These are phyloP conservation scores for Hygrocybe punicea DNA, from an alignment of 768 basidiomycete species.

Conservation along the genomic window DNA sequence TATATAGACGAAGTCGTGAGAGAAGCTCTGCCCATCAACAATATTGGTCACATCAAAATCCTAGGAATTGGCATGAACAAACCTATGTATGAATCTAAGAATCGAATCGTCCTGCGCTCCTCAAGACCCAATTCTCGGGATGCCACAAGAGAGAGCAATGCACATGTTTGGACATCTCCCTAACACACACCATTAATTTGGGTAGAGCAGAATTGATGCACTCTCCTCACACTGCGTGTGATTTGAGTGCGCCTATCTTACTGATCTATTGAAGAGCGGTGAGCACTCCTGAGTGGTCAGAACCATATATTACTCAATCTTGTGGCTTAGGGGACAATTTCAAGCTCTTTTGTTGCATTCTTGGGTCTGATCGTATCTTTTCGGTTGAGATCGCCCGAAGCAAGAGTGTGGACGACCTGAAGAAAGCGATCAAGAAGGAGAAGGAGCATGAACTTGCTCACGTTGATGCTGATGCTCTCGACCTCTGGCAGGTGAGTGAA, in stretches of 20 bases:
- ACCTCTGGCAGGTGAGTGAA: constrained; percentile 12
- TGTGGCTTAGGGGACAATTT: neutral
- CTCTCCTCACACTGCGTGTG: too few species aligned
- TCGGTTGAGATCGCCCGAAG: constrained; percentile 11
- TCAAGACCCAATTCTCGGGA: constrained; percentile 52
- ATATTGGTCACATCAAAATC: neutral
- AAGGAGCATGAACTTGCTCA: constrained; percentile 11
- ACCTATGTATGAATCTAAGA: constrained; percentile 77
- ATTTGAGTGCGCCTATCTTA: too few species aligned
- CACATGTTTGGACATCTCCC: constrained; percentile 82
- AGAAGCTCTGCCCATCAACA: constrained; percentile 52
- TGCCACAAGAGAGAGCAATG: constrained; percentile 64
- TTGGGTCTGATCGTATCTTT: constrained; percentile 11
- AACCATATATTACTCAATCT: too few species aligned
- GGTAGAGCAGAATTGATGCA: too few species aligned
- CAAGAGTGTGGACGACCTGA: constrained; percentile 11
- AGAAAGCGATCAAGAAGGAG: constrained; percentile 12
- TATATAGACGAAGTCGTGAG: constrained; percentile 56
- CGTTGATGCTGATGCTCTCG: constrained; percentile 8
- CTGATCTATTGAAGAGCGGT: too few species aligned
- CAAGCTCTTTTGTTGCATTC: constrained; percentile 19
- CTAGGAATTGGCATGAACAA: constrained; percentile 13
- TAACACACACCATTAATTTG: too few species aligned
- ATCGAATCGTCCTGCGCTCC: constrained; percentile 42
- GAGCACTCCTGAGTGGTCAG: too few species aligned